These are phyloP conservation scores for Neospora caninum DNA, from an alignment of 169 alveolate species.

Conservation along the genomic window DNA sequence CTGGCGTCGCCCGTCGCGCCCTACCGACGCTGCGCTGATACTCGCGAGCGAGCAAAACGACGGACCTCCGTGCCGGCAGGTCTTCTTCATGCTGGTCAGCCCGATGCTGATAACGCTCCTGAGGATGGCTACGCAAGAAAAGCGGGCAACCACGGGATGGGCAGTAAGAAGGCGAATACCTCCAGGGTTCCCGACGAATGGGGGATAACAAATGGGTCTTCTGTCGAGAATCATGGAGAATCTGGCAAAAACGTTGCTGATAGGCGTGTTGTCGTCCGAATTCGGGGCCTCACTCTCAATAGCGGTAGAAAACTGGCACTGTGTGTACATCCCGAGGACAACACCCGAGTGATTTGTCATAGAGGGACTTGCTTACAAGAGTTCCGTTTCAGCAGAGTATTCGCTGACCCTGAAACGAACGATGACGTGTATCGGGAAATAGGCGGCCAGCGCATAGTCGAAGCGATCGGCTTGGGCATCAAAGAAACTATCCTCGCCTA, in stretches of 20 bases:
- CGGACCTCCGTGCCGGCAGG: background rate
- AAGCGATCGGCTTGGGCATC: constrained; percentile 13
- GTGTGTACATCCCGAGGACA: constrained; percentile 23
- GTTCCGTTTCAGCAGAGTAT: constrained; percentile 26
- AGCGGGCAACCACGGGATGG: background rate
- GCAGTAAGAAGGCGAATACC: background rate
- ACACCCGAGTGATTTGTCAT: constrained; percentile 2
- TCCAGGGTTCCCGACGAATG: background rate
- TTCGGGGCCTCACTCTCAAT: background rate
- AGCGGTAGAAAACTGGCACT: background rate
- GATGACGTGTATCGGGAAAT: constrained; percentile 36
- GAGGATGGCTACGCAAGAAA: background rate
- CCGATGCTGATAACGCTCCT: background rate
- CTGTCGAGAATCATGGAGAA: background rate
- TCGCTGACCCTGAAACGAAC: constrained; percentile 23
- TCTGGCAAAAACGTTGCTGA: background rate
- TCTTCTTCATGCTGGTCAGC: background rate
- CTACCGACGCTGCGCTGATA: background rate
- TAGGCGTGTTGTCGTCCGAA: constrained; percentile 2
- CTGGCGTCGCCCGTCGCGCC: background rate
- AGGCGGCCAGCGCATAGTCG: constrained; percentile 37
- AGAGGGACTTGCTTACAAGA: constrained; percentile 34
- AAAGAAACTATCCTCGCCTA: constrained; percentile 54
- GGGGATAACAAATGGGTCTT: background rate
- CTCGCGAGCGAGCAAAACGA: background rate